phyloP scores from a whole-genome alignment of 2,329 filamentous ascomycete genomes.

The Nannizzia gypsea region DNA sequence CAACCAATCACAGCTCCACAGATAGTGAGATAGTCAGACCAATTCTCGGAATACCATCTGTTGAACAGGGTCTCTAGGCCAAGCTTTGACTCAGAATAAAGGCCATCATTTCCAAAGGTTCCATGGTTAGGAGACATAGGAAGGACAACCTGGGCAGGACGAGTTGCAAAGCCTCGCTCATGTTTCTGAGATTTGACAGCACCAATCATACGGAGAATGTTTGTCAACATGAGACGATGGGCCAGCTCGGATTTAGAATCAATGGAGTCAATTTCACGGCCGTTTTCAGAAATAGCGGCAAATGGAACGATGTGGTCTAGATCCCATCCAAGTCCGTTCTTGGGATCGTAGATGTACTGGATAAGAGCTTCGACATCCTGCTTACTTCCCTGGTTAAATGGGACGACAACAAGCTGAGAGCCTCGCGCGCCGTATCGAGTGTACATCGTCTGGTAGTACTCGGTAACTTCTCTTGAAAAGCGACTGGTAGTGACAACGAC shows the following conservation, averaged over 20 bases:
- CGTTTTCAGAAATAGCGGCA: slow-evolving; percentile 93
- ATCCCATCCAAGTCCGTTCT: slow-evolving; percentile 96
- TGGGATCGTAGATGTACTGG: slow-evolving; percentile 91
- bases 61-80: slow-evolving; percentile 96
- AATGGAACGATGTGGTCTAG: slow-evolving; percentile 93
- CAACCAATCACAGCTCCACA: slow-evolving; percentile 97
- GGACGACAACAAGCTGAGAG: slow-evolving; percentile 93
- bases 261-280: slow-evolving; percentile 90
- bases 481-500: slow-evolving; percentile 93
- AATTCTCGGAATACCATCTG: slow-evolving; percentile 94
- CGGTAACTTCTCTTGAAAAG: slow-evolving; percentile 92
- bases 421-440: slow-evolving; percentile 84
- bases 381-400: slow-evolving; percentile 98
- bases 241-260: slow-evolving; percentile 97
- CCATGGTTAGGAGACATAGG: slow-evolving; percentile 96
- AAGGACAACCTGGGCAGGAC: slow-evolving; percentile 89
- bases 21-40: slow-evolving; percentile 94
- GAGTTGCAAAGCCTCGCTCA: slow-evolving; percentile 78
- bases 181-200: slow-evolving; percentile 84
- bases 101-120: slow-evolving; percentile 92
- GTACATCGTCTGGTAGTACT: slow-evolving; percentile 99
- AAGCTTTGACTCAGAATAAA: slow-evolving; percentile 97
- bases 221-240: slow-evolving; percentile 98
- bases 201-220: slow-evolving; percentile 82
- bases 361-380: slow-evolving; percentile 91